Evolutionary conservation across 2,329 filamentous ascomycete genomes (phyloP), one percentile per base, ranked within the genome.

Genomic region (Nemania bipapillata): DNA sequence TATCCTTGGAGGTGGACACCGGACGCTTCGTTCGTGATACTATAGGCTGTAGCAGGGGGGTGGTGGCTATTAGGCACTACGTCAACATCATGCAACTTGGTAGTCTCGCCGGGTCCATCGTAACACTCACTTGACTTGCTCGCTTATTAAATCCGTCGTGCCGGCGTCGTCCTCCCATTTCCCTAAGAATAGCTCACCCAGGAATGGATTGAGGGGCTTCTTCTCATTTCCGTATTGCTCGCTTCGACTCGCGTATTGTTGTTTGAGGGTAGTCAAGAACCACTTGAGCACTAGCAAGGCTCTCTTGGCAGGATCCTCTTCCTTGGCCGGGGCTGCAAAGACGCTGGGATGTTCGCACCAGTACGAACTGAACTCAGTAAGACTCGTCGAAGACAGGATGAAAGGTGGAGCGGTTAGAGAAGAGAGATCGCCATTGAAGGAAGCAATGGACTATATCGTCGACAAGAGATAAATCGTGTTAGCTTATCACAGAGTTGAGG

Each of bases 151-250:
- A 53, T 76, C 72, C 12, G 77, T 79, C 17, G 72, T 77, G 63
- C 77, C 77, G 35, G 76, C 76, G 9, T 66, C 73, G 20, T 79
- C 78, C 49, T 79, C 74, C 71, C 77, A 78, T 50, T 77, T 77
- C 1, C 73, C 75, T 9, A 86, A 70, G 70, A 86, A 86, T 0
- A 86, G 67, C 74, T 86, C 85, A 17, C 85, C 85, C 0, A 86
- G 77, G 58, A 86, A 86, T 6, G 85, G 84, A 66, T 86, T 86
- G 6, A 86, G 79, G 1, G 85, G 85, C 71, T 86, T 86, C 75
- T 84, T 84, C 76, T 86, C 85, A 68, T 83, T 84, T 40, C 82
- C 79, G 32, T 78, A 79, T 7, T 83, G 81, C 32, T 81, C 80
- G 56, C 83, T 78, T 54, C 83, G 67, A 74, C 82, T 74, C 11